Evolutionary conservation across 2,329 filamentous ascomycete species (phyloP).

Genomic region (Hirsutella thompsonii): DNA sequence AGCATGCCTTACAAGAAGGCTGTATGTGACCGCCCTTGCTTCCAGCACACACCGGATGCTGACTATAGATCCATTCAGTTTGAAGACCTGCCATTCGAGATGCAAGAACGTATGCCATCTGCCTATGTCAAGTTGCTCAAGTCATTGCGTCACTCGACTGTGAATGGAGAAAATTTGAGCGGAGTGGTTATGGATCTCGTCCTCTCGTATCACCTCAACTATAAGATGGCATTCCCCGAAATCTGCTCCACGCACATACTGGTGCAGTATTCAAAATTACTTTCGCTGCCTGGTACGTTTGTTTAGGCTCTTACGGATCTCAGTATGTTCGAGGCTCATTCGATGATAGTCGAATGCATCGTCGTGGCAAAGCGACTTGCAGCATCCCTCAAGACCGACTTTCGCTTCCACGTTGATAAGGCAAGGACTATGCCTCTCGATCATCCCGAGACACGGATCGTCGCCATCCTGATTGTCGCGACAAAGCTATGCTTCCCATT

Average conservation of each 20-base stretch:
- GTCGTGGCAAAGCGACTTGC: constrained; percentile 30
- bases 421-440: constrained; percentile 34
- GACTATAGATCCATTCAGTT: constrained; percentile 24
- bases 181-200: constrained; percentile 46
- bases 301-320: too few relatives aligned
- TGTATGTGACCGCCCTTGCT: constrained; percentile 24
- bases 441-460: constrained; percentile 63
- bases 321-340: constrained; percentile 12
- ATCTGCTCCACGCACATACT: constrained; percentile 59
- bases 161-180: constrained; percentile 50
- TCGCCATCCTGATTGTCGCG: constrained; percentile 58
- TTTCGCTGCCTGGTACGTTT: constrained; percentile 59
- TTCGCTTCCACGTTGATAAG: constrained; percentile 35
- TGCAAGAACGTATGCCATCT: constrained; percentile 51
- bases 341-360: constrained; percentile 39
- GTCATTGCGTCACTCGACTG: constrained; percentile 23
- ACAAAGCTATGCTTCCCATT: constrained; percentile 74
- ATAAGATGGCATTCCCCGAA: constrained; percentile 57
- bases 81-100: constrained; percentile 45
- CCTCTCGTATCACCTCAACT: constrained; percentile 51
- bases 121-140: constrained; percentile 48
- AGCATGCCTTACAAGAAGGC: constrained; percentile 62
- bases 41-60: background rate
- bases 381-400: constrained; percentile 34
- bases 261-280: constrained; percentile 54